Conservation (phyloP, 1,139 yeast species). For the Blastobotrys elegans region DNA sequence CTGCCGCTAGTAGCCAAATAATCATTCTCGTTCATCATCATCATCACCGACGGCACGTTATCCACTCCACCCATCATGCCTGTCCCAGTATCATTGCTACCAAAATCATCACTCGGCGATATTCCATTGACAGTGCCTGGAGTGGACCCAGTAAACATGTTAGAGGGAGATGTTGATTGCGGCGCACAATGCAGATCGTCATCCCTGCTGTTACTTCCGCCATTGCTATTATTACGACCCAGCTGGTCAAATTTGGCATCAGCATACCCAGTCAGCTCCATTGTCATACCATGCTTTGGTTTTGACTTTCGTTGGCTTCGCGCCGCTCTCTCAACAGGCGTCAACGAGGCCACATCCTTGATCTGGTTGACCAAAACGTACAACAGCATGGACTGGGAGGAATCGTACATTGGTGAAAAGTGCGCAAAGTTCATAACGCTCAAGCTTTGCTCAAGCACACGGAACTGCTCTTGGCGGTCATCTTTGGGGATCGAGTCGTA, state of each 20-base stretch:
- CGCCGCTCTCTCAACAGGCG: conserved; percentile 21
- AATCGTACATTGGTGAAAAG: conserved; percentile 17
- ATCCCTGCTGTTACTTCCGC: background rate
- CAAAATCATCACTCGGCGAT: background rate
- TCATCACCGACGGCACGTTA: background rate
- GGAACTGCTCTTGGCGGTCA: conserved; percentile 15
- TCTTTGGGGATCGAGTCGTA: conserved; percentile 18
- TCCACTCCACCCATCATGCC: background rate
- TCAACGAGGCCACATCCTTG: conserved; percentile 19
- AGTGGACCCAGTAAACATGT: background rate
- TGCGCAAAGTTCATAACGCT: conserved; percentile 17
- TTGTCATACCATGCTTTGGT: conserved; percentile 11
- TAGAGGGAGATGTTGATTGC: background rate
- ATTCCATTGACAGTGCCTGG: background rate
- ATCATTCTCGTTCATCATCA: background rate
- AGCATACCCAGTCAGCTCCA: conserved; percentile 9
- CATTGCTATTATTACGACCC: background rate
- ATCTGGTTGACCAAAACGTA: conserved; percentile 19
- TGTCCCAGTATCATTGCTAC: background rate
- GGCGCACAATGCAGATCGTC: background rate
- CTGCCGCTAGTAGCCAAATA: background rate
- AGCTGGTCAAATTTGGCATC: background rate
- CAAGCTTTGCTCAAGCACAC: conserved; percentile 12
- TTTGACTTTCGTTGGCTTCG: background rate
- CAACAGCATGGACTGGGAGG: conserved; percentile 18